phyloP scores from a whole-genome alignment of 768 basidiomycete genomes.

The Lepiota brunneoincarnata region DNA sequence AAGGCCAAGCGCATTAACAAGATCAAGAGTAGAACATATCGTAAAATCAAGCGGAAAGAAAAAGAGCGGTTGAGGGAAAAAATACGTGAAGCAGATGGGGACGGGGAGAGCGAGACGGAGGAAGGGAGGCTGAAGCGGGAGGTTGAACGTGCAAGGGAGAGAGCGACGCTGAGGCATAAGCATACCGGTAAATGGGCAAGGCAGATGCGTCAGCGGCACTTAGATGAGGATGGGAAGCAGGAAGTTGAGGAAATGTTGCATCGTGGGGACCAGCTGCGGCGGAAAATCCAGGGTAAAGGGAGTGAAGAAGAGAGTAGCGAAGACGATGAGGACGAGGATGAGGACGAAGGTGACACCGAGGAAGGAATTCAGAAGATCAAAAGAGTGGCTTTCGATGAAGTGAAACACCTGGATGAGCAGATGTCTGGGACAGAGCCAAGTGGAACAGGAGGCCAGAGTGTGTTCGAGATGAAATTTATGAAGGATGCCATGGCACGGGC shows the following conservation, averaged over 20 bases:
- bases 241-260: slow-evolving; percentile 87
- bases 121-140: slow-evolving; percentile 67
- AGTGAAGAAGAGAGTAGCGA: slow-evolving; percentile 47
- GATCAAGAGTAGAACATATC: slow-evolving; percentile 95
- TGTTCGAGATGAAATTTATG: slow-evolving; percentile 99
- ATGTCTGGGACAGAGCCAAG: slow-evolving; percentile 21
- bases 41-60: slow-evolving; percentile 80
- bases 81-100: slow-evolving; percentile 45
- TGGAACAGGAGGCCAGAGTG: slow-evolving; percentile 54
- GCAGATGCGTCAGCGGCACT: slow-evolving; percentile 57
- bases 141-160: slow-evolving; percentile 77
- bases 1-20: slow-evolving; percentile 89
- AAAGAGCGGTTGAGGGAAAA: slow-evolving; percentile 56
- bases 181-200: slow-evolving; percentile 87
- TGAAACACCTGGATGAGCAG: slow-evolving; percentile 47
- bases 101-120: slow-evolving; percentile 24
- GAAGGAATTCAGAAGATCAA: slow-evolving; percentile 56
- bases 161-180: slow-evolving; percentile 88
- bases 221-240: slow-evolving; percentile 56
- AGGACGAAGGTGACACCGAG: slow-evolving; percentile 37
- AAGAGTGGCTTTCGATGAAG: slow-evolving; percentile 73
- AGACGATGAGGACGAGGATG: slow-evolving; percentile 41
- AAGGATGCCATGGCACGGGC: slow-evolving; percentile 81
- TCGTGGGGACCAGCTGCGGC: slow-evolving; percentile 73
- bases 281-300: slow-evolving; percentile 71